These are phyloP conservation scores for Nannochloris sp. DNA, from an alignment of 139 green algal species.

Conservation along the genomic window DNA sequence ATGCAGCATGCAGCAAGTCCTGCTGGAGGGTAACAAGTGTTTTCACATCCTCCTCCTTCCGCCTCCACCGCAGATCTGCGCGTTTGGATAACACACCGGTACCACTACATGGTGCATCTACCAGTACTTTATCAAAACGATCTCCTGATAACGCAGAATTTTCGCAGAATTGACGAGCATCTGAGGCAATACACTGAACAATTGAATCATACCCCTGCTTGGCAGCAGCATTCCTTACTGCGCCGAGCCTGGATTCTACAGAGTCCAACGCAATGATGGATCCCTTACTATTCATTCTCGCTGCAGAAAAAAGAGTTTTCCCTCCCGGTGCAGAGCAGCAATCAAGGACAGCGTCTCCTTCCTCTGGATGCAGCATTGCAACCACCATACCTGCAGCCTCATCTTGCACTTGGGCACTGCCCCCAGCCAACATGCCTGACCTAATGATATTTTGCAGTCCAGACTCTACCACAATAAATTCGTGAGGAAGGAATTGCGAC, in stretches of 20 bases:
- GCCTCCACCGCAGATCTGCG: slow-evolving; percentile 79
- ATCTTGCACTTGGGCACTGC: slow-evolving; percentile 56
- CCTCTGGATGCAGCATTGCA: slow-evolving; percentile 56
- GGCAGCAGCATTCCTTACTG: slow-evolving; percentile 23
- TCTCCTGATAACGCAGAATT: not conserved
- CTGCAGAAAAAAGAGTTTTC: slow-evolving; percentile 74
- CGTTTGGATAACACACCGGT: slow-evolving; percentile 77
- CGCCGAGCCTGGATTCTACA: slow-evolving; percentile 16
- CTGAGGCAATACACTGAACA: not conserved
- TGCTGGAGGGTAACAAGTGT: slow-evolving; percentile 47
- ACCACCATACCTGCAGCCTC: slow-evolving; percentile 78
- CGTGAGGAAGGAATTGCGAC: slow-evolving; percentile 39
- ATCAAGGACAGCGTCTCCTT: slow-evolving; percentile 74
- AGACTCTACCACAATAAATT: slow-evolving; percentile 56
- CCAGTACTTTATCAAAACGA: slow-evolving; percentile 69
- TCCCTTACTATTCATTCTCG: slow-evolving; percentile 49
- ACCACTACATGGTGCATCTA: slow-evolving; percentile 86
- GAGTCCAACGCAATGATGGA: slow-evolving; percentile 46
- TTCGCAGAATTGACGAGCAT: slow-evolving; percentile 3
- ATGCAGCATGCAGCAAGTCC: slow-evolving; percentile 59
- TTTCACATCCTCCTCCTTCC: slow-evolving; percentile 43
- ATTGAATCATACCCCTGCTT: slow-evolving; percentile 3
- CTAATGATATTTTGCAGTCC: slow-evolving; percentile 54
- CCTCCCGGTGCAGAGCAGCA: slow-evolving; percentile 80
- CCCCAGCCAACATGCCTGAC: slow-evolving; percentile 28